Conservation (phyloP, 306 rosid genomes). For the Carpinus fangiana region DNA sequence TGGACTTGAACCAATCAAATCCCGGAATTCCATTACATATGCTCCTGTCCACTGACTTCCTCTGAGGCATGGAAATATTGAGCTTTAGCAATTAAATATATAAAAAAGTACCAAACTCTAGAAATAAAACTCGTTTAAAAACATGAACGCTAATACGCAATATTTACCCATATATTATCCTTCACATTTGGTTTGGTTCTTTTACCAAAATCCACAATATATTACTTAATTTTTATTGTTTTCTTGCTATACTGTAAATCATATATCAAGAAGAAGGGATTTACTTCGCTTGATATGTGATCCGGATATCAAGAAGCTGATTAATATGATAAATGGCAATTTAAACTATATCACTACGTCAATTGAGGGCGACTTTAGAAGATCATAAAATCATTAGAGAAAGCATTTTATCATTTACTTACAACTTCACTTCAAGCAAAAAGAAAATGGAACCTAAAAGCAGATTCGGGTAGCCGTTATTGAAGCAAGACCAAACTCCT, state of each 20-base stretch:
- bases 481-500: too few species aligned
- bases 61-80: constrained; percentile 39
- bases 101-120: constrained; percentile 8
- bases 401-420: too few species aligned
- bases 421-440: too few species aligned
- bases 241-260: background rate
- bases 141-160: background rate
- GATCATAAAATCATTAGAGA: background rate
- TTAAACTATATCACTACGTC: background rate
- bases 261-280: background rate
- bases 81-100: constrained; percentile 13
- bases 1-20: constrained; percentile 52
- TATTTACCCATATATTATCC: background rate
- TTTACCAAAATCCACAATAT: too few species aligned
- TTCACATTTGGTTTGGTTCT: background rate
- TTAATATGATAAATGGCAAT: background rate
- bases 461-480: too few species aligned
- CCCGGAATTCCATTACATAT: constrained; percentile 68
- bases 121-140: background rate
- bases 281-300: background rate
- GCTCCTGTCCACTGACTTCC: constrained; percentile 94
- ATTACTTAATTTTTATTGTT: background rate
- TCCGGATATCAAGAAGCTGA: background rate
- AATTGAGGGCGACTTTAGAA: background rate
- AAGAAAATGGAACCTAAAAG: too few species aligned